These are phyloP conservation scores for Nannizziopsis arthrosporioides DNA, from an alignment of 2,329 filamentous ascomycete species.

Conservation along the genomic window DNA sequence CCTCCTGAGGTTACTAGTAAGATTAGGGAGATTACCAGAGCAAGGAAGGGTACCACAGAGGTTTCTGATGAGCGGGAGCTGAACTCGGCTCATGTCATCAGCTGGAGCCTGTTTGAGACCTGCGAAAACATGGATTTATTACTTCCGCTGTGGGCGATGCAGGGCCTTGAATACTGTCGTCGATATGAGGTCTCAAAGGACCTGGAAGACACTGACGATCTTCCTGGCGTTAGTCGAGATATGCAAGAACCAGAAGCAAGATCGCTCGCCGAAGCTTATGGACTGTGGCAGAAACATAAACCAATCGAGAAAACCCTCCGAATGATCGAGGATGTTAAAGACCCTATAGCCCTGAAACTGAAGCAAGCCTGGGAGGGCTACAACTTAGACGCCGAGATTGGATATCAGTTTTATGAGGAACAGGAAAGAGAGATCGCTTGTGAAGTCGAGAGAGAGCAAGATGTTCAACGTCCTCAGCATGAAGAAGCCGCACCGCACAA, in stretches of 20 bases:
- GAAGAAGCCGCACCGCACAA: slow-evolving; percentile 31
- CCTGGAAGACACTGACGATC: background rate
- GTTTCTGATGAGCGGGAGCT: slow-evolving; percentile 23
- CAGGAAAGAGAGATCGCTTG: slow-evolving; percentile 52
- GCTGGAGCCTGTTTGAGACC: slow-evolving; percentile 49
- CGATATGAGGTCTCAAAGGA: slow-evolving; percentile 39
- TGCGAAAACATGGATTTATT: slow-evolving; percentile 38
- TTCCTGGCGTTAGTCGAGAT: background rate
- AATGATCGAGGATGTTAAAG: slow-evolving; percentile 4
- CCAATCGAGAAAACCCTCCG: slow-evolving; percentile 3
- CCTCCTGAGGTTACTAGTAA: slow-evolving; percentile 47
- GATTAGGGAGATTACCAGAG: slow-evolving; percentile 29
- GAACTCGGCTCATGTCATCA: slow-evolving; percentile 43
- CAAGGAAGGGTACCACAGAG: background rate
- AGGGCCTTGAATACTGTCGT: slow-evolving; percentile 32
- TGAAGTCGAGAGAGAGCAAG: slow-evolving; percentile 50
- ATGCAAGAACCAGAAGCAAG: slow-evolving; percentile 5
- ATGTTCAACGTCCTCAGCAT: slow-evolving; percentile 40
- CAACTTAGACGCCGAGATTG: slow-evolving; percentile 21
- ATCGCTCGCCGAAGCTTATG: slow-evolving; percentile 10
- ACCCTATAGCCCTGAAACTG: slow-evolving; percentile 17
- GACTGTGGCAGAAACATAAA: slow-evolving; percentile 19
- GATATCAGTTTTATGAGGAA: slow-evolving; percentile 47
- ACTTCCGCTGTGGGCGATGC: slow-evolving; percentile 48
- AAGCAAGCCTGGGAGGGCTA: slow-evolving; percentile 10